Evolutionary conservation across 768 basidiomycete species (phyloP).

Genomic region (Chalciporus piperatus): DNA sequence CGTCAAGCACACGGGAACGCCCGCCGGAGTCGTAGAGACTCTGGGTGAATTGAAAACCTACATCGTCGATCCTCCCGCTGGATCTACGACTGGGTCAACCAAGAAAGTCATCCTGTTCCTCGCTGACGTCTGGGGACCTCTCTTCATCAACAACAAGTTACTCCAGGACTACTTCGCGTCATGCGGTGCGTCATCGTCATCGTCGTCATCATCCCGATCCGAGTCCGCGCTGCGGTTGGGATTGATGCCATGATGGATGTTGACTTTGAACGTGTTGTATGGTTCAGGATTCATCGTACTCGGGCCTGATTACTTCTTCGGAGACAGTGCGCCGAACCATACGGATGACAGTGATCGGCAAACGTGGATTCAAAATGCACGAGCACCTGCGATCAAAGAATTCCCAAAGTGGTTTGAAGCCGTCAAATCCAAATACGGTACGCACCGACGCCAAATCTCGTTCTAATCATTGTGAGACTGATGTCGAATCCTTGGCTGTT

Average conservation of each 20-base stretch:
- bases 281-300: slow-evolving; percentile 52
- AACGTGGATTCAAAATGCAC: slow-evolving; percentile 38
- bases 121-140: slow-evolving; percentile 53
- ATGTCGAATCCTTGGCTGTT: neutral
- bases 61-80: slow-evolving; percentile 43
- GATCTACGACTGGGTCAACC: slow-evolving; percentile 18
- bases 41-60: slow-evolving; percentile 54
- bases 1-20: slow-evolving; percentile 48
- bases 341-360: slow-evolving; percentile 26
- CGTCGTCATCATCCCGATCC: neutral
- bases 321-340: slow-evolving; percentile 38
- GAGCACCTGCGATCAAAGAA: slow-evolving; percentile 33
- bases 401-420: slow-evolving; percentile 51
- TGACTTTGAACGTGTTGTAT: neutral
- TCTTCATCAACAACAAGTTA: slow-evolving; percentile 53
- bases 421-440: slow-evolving; percentile 49
- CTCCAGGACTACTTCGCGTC: slow-evolving; percentile 62
- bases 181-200: slow-evolving; percentile 39
- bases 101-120: slow-evolving; percentile 53
- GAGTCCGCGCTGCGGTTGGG: too few relatives aligned
- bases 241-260: too few relatives aligned
- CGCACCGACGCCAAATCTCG: neutral
- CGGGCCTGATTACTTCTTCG: slow-evolving; percentile 61
- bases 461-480: neutral
- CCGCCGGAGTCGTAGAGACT: slow-evolving; percentile 40